A percentile compares a stretch with the other conserved stretches of the same genome.
Conservation (phyloP, 2,329 filamentous ascomycete species). For the Hymenoscyphus scutula region DNA sequence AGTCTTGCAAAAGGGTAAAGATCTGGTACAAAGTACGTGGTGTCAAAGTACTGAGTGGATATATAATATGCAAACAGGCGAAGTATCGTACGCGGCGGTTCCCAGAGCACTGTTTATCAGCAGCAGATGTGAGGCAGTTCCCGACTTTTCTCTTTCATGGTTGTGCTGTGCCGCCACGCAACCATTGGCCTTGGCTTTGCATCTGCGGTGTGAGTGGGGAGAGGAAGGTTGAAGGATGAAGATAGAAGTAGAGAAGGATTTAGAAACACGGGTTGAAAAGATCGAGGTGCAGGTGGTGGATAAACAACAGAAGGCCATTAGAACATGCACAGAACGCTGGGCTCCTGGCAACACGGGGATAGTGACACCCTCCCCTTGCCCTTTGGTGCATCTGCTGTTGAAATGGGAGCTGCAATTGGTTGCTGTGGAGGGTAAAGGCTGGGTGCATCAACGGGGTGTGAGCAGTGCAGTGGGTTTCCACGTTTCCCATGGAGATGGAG, state of each 20-base stretch:
- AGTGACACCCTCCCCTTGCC: not conserved
- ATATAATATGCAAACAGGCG: too few species aligned
- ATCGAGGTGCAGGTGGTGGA: too few species aligned
- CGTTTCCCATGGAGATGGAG: too few species aligned
- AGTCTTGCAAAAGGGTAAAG: too few species aligned
- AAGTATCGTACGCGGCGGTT: not conserved
- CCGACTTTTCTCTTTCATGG: not conserved
- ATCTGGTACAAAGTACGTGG: too few species aligned
- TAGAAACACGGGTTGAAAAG: not conserved
- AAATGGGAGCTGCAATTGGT: too few species aligned
- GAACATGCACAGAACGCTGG: conserved; percentile 26
- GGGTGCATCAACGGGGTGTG: too few species aligned
- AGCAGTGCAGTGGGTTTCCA: too few species aligned
- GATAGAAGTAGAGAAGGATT: not conserved
- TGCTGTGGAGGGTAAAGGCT: too few species aligned
- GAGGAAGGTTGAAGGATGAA: not conserved
- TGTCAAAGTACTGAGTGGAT: too few species aligned
- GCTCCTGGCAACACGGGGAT: conserved; percentile 16
- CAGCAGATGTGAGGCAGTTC: not conserved
- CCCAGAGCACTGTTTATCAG: not conserved
- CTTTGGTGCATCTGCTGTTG: too few species aligned
- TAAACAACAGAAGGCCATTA: not conserved
- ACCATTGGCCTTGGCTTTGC: not conserved
- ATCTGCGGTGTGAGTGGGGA: not conserved
- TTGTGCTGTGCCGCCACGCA: not conserved